These are phyloP conservation scores for Melastoma malabathricum DNA, from an alignment of 345 rosid genomes.

Conservation along the genomic window DNA sequence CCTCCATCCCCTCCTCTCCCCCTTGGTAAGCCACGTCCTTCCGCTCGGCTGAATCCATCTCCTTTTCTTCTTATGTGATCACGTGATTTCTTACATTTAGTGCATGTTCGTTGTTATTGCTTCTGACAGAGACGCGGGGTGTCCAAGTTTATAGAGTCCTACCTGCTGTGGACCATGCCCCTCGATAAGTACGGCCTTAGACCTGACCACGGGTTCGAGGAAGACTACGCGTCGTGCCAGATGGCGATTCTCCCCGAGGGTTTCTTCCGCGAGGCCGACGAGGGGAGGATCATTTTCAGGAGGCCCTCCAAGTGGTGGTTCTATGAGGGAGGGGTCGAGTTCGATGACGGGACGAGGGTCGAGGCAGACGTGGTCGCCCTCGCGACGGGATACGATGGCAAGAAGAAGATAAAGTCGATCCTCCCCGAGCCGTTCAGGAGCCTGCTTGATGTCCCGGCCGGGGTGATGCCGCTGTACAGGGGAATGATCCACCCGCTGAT, in stretches of 20 bases:
- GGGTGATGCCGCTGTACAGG: conserved; percentile 67
- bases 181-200: conserved; percentile 56
- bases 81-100: background rate
- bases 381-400: conserved; percentile 79
- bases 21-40: conserved; percentile 31
- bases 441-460: conserved; percentile 42
- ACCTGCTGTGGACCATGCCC: conserved; percentile 61
- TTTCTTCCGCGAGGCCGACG: conserved; percentile 69
- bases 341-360: conserved; percentile 42
- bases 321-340: conserved; percentile 50
- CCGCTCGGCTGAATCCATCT: background rate
- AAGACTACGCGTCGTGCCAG: conserved; percentile 93
- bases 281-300: conserved; percentile 62
- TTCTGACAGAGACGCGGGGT: conserved; percentile 44
- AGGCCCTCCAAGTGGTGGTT: conserved; percentile 70
- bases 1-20: conserved; percentile 40
- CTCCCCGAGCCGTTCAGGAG: conserved; percentile 65
- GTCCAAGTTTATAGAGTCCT: conserved; percentile 78
- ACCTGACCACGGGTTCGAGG: conserved; percentile 77
- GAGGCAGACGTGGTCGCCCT: conserved; percentile 71
- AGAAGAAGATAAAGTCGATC: conserved; percentile 59
- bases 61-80: background rate
- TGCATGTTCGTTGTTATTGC: background rate
- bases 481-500: conserved; percentile 73
- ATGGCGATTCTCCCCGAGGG: conserved; percentile 76